phyloP scores from a whole-genome alignment of 176 grass and related monocot species.

The Triticum dicoccoides region DNA sequence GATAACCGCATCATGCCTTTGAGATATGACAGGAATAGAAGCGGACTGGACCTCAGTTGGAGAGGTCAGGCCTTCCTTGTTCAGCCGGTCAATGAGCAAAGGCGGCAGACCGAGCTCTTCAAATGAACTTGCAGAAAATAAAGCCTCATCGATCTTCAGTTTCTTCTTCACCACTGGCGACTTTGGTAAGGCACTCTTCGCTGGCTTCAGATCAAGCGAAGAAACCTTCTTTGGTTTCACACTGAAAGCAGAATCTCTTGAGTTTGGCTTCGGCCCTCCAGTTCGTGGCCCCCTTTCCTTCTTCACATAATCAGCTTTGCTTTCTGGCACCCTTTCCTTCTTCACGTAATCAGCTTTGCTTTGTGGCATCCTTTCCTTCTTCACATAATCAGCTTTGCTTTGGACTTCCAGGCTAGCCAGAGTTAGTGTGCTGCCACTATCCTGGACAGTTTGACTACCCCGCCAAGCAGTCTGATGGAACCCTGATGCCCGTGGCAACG shows the following conservation, averaged over 20 bases:
- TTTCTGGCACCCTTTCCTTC: constrained; percentile 37
- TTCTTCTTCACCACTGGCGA: constrained; percentile 30
- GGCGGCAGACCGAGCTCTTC: constrained; percentile 73
- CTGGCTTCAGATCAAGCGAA: constrained; percentile 19
- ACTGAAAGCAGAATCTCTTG: constrained; percentile 30
- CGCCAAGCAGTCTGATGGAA: constrained; percentile 45
- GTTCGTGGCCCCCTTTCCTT: constrained; percentile 39
- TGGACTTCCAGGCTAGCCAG: constrained; percentile 60
- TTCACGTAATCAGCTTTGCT: constrained; percentile 35
- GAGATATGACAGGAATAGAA: constrained; percentile 75
- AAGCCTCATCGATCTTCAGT: constrained; percentile 69
- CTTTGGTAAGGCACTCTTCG: constrained; percentile 30
- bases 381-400: constrained; percentile 40
- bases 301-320: constrained; percentile 30
- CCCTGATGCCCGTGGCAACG: constrained; percentile 25
- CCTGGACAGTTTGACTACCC: constrained; percentile 27
- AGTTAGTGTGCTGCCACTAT: constrained; percentile 30
- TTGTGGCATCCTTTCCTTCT: constrained; percentile 41
- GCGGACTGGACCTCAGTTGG: constrained; percentile 90
- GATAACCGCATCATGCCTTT: constrained; percentile 77
- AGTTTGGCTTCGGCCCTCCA: constrained; percentile 29
- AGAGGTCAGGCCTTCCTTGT: constrained; percentile 58
- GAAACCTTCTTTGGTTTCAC: constrained; percentile 44
- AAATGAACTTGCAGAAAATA: constrained; percentile 86
- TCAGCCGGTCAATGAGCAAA: constrained; percentile 59